A percentile compares a stretch with the other conserved stretches of the same genome.
These are phyloP conservation scores for Jacaranda copaia DNA, from an alignment of 257 asterid species.

Conservation along the genomic window DNA sequence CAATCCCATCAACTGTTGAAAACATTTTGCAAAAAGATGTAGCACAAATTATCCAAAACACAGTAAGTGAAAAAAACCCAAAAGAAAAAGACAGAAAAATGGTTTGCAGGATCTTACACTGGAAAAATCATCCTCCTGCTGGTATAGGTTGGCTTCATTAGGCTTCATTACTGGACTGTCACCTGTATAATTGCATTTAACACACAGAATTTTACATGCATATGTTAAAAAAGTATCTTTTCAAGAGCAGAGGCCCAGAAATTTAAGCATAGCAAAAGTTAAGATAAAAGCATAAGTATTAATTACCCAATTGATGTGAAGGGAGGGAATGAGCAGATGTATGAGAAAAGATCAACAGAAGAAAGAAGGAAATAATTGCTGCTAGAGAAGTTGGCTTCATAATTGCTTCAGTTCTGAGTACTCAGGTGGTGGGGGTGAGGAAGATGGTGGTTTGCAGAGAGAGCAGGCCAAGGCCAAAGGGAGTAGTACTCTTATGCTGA, in stretches of 20 bases:
- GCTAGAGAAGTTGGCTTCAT: slow-evolving; percentile 22
- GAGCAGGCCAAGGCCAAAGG: background rate
- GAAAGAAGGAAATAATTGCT: background rate
- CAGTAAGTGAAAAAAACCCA: background rate
- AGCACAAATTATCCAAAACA: background rate
- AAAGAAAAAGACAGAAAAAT: background rate
- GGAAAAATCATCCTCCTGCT: slow-evolving; percentile 40
- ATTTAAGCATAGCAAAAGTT: background rate
- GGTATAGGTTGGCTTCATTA: background rate
- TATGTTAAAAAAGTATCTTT: too few species aligned
- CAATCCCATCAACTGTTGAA: slow-evolving; percentile 51
- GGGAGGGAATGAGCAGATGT: slow-evolving; percentile 19
- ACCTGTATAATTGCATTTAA: slow-evolving; percentile 4
- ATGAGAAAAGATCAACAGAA: slow-evolving; percentile 22
- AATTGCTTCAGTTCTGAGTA: background rate
- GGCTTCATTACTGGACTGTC: slow-evolving; percentile 3
- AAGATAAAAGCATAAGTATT: background rate
- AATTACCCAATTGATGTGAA: slow-evolving; percentile 22
- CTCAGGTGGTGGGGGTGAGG: background rate
- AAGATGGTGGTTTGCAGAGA: background rate
- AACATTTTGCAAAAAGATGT: background rate
- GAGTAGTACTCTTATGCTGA: background rate
- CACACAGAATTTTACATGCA: too few species aligned
- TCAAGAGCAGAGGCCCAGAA: background rate
- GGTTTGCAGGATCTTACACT: slow-evolving; percentile 37